These are phyloP conservation scores for Aspergillus intermedius DNA, from an alignment of 2,329 filamentous ascomycete genomes.

Conservation along the genomic window DNA sequence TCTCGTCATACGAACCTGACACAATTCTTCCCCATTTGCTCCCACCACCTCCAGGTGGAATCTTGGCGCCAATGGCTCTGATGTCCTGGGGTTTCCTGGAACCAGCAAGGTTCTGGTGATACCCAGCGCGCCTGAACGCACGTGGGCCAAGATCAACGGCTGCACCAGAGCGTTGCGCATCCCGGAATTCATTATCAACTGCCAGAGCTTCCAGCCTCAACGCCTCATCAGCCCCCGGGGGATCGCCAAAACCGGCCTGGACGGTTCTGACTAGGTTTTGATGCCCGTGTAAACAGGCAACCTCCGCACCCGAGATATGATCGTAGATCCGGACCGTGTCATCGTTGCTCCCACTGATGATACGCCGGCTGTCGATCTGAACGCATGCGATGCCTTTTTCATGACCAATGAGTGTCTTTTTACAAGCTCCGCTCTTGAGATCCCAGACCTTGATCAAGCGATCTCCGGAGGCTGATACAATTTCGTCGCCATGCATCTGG, in stretches of 20 bases:
- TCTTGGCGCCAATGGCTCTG: conserved; percentile 68
- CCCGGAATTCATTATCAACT: conserved; percentile 67
- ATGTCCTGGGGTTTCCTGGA: conserved; percentile 70
- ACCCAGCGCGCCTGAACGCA: conserved; percentile 47
- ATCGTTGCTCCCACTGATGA: conserved; percentile 94
- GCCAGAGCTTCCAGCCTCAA: conserved; percentile 65
- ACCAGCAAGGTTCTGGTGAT: conserved; percentile 57
- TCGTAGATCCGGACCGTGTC: conserved; percentile 96
- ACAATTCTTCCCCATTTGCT: conserved; percentile 90
- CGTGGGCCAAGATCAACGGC: conserved; percentile 29
- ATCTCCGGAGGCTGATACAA: conserved; percentile 93
- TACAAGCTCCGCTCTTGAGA: conserved; percentile 69
- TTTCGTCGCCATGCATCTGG: conserved; percentile 75
- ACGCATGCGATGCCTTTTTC: conserved; percentile 95
- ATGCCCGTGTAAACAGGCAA: conserved; percentile 79
- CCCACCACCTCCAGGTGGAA: conserved; percentile 85
- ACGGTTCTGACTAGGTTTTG: conserved; percentile 83
- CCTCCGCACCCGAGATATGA: conserved; percentile 74
- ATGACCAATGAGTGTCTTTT: conserved; percentile 76
- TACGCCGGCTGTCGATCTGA: conserved; percentile 86
- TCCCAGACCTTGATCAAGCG: conserved; percentile 93
- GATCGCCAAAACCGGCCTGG: conserved; percentile 87
- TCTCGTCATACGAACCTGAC: conserved; percentile 93
- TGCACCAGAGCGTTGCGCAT: conserved; percentile 45
- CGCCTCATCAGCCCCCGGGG: conserved; percentile 70